Conservation (phyloP, 352 stramenopile species). For the Phytopythium cucurbitacearum region DNA sequence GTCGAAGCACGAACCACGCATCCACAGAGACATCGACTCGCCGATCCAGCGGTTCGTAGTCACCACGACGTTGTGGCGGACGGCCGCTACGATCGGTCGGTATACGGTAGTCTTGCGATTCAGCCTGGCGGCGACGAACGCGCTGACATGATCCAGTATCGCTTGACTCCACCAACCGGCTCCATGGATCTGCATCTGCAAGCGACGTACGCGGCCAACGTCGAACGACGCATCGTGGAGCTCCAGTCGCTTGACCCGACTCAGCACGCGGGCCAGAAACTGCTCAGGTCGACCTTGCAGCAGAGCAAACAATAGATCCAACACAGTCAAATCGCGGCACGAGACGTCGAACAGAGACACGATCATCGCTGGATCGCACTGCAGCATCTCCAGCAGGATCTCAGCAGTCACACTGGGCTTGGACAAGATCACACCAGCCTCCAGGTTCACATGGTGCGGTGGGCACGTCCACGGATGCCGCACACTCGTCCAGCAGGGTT, state of each 20-base stretch:
- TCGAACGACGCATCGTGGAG: not conserved
- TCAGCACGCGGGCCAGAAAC: slow-evolving; percentile 2
- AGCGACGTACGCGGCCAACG: not conserved
- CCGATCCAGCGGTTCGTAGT: slow-evolving; percentile 1
- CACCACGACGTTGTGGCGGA: not conserved
- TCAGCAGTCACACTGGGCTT: not conserved
- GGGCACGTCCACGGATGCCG: slow-evolving; percentile 5
- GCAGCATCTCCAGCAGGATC: slow-evolving; percentile 1
- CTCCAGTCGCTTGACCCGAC: slow-evolving; percentile 1
- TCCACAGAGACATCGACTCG: slow-evolving; percentile 2
- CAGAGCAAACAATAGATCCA: slow-evolving; percentile 1
- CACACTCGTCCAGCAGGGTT: slow-evolving; percentile 6
- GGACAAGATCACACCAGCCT: not conserved
- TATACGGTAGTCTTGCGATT: not conserved
- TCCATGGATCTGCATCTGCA: not conserved
- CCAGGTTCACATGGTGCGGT: not conserved
- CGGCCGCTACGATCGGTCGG: not conserved
- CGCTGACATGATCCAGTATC: not conserved
- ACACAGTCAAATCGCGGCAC: slow-evolving; percentile 2
- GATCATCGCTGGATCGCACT: not conserved
- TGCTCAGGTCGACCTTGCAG: not conserved
- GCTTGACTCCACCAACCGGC: not conserved
- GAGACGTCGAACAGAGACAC: too few relatives aligned
- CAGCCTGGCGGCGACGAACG: not conserved
- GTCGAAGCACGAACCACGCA: slow-evolving; percentile 4